Conservation (phyloP, 352 stramenopile genomes). For the Phytopythium mirpurense region DNA sequence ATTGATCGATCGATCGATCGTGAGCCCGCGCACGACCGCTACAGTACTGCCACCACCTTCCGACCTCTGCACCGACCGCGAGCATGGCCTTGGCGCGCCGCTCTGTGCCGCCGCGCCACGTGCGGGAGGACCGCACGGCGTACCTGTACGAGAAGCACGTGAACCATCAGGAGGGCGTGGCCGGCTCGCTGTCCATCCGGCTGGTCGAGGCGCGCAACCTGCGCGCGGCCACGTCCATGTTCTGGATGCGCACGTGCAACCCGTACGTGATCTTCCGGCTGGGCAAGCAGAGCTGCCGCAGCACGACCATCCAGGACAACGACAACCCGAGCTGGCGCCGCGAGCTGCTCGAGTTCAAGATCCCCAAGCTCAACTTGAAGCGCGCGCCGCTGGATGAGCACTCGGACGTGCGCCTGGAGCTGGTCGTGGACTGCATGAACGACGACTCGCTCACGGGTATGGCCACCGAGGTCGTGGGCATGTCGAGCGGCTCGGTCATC, state of each 20-base stretch:
- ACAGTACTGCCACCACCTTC: too few species aligned
- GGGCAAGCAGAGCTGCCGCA: conserved; percentile 61
- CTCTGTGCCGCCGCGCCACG: conserved; percentile 10
- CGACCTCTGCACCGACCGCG: too few species aligned
- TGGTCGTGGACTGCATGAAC: conserved; percentile 80
- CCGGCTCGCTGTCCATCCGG: conserved; percentile 63
- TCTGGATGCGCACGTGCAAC: conserved; percentile 78
- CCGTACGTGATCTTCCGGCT: conserved; percentile 83
- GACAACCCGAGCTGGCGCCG: conserved; percentile 73
- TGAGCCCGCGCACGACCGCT: too few species aligned
- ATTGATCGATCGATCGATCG: too few species aligned
- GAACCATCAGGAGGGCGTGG: conserved; percentile 64
- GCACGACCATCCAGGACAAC: conserved; percentile 61
- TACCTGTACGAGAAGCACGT: conserved; percentile 82
- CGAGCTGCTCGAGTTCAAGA: conserved; percentile 70
- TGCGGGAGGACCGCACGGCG: conserved; percentile 40
- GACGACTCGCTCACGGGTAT: conserved; percentile 74
- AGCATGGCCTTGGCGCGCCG: conserved; percentile 28
- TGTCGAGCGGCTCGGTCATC: conserved; percentile 71
- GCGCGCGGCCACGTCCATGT: conserved; percentile 68
- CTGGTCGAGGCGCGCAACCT: conserved; percentile 70
- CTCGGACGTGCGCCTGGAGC: conserved; percentile 66
- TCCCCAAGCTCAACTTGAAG: conserved; percentile 65
- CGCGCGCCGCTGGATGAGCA: conserved; percentile 48
- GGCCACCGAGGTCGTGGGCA: conserved; percentile 73